These are phyloP conservation scores for Turnera subulata DNA, from an alignment of 345 rosid species.

Conservation along the genomic window DNA sequence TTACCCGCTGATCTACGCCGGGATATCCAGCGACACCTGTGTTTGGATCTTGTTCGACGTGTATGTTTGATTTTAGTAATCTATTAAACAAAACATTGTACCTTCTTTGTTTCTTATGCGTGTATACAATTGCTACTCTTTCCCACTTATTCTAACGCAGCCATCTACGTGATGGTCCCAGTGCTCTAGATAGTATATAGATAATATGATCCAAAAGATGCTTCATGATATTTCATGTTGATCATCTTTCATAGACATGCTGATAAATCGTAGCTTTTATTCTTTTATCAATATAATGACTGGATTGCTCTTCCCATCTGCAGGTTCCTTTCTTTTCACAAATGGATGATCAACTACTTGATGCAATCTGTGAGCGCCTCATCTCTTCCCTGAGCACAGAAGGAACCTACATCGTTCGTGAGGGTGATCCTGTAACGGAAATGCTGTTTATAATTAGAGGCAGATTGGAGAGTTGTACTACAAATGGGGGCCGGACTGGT, in stretches of 20 bases:
- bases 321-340: slow-evolving; percentile 64
- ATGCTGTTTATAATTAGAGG: slow-evolving; percentile 61
- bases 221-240: background rate
- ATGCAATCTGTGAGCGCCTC: slow-evolving; percentile 59
- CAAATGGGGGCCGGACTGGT: slow-evolving; percentile 61
- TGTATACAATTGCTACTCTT: background rate
- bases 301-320: slow-evolving; percentile 5
- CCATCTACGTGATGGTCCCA: background rate
- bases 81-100: background rate
- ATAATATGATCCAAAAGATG: too few species aligned
- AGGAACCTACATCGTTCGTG: slow-evolving; percentile 57
- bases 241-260: background rate
- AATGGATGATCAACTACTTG: slow-evolving; percentile 65
- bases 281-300: background rate
- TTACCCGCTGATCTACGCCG: slow-evolving; percentile 89
- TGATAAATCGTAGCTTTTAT: background rate
- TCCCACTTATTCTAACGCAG: background rate
- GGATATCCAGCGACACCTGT: slow-evolving; percentile 82
- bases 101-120: slow-evolving; percentile 4
- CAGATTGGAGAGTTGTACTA: slow-evolving; percentile 54
- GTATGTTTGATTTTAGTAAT: background rate
- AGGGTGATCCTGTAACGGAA: slow-evolving; percentile 61
- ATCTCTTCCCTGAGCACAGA: slow-evolving; percentile 52
- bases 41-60: slow-evolving; percentile 87
- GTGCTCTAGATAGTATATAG: background rate